Conservation (phyloP, 139 green algal genomes). For the Chlorella ohadii region DNA sequence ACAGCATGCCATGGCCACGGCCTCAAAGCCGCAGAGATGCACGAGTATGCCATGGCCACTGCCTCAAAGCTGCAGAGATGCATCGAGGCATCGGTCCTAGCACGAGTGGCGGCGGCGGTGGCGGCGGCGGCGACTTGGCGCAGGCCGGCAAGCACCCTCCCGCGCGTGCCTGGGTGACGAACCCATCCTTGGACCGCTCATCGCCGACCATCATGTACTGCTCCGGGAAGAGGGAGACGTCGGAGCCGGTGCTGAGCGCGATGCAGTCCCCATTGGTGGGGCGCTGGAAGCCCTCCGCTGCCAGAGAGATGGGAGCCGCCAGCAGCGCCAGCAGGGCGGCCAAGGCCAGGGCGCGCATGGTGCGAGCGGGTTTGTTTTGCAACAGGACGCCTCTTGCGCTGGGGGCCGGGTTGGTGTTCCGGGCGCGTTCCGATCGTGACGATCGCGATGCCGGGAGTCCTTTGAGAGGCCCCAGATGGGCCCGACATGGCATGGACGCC, state of each 20-base stretch:
- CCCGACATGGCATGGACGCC: no score
- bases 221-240: slow-evolving; percentile 36
- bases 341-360: not conserved
- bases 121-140: not conserved
- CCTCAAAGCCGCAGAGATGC: no score
- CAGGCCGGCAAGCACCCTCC: not conserved
- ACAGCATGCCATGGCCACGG: no score
- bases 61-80: no score
- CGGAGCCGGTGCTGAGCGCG: not conserved
- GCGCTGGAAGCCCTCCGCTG: slow-evolving; percentile 1
- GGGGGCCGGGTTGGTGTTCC: no score
- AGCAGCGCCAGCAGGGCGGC: not conserved
- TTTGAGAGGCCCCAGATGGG: no score
- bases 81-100: no score
- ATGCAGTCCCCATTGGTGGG: slow-evolving; percentile 46
- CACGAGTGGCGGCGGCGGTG: no score
- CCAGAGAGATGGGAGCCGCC: not conserved
- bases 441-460: no score
- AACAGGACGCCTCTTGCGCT: not conserved
- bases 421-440: no score
- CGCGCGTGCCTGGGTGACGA: not conserved
- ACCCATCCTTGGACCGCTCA: not conserved
- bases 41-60: no score
- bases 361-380: not conserved
- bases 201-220: slow-evolving; percentile 35